These are phyloP conservation scores for Parascedosporium putredinis DNA, from an alignment of 2,329 filamentous ascomycete species.

Conservation along the genomic window DNA sequence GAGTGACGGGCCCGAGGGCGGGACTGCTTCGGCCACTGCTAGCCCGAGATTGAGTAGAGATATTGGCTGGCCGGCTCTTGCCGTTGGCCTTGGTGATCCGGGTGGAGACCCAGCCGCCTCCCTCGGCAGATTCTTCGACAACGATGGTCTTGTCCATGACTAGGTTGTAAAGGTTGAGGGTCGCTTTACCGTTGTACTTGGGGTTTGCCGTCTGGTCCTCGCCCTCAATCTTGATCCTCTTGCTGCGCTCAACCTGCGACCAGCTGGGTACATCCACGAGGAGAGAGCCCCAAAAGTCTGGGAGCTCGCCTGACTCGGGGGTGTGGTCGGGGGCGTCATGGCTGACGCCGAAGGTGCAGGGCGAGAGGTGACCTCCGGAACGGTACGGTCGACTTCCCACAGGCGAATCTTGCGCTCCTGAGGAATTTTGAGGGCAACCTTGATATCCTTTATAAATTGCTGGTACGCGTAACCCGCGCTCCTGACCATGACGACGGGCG, in stretches of 20 bases:
- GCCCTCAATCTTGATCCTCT: conserved; percentile 11
- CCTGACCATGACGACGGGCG: conserved; percentile 56
- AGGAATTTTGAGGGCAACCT: conserved; percentile 57
- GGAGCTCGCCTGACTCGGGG: conserved; percentile 20
- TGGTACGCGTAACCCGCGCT: conserved; percentile 62
- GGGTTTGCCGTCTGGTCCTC: conserved; percentile 59
- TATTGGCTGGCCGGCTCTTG: conserved; percentile 18
- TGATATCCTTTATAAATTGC: conserved; percentile 66
- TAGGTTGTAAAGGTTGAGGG: conserved; percentile 56
- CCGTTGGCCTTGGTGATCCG: conserved; percentile 22
- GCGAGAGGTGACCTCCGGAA: conserved; percentile 16
- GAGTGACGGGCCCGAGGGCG: conserved; percentile 47
- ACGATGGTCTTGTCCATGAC: conserved; percentile 66
- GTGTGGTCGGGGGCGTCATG: conserved; percentile 31
- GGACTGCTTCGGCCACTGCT: conserved; percentile 60
- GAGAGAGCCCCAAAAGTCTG: conserved; percentile 28
- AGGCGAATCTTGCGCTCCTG: conserved; percentile 64
- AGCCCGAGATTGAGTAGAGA: conserved; percentile 1
- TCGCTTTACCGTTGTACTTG: conserved; percentile 67
- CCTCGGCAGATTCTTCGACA: conserved; percentile 66
- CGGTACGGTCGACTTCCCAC: conserved; percentile 49
- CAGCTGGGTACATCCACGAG: conserved; percentile 46
- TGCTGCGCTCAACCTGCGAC: conserved; percentile 19
- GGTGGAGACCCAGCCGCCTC: conserved; percentile 39
- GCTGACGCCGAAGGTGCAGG: conserved; percentile 18